A percentile compares a stretch with the other conserved stretches of the same genome.
These are phyloP conservation scores for Lecanicillium sp. DNA, from an alignment of 2,329 filamentous ascomycete species.

Conservation along the genomic window DNA sequence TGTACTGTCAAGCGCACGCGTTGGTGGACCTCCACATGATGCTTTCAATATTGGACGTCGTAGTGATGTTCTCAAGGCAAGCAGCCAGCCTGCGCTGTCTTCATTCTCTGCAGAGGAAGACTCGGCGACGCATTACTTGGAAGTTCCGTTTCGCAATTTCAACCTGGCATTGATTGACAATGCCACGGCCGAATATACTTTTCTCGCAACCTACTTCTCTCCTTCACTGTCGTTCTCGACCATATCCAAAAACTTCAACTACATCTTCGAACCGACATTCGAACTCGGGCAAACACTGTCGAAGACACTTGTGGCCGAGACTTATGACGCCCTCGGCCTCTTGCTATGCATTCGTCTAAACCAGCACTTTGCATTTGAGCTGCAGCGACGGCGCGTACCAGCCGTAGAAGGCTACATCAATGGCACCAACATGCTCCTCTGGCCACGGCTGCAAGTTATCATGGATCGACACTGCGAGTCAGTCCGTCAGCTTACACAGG, in stretches of 20 bases:
- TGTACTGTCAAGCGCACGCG: conserved; percentile 39
- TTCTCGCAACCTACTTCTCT: conserved; percentile 83
- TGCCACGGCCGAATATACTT: conserved; percentile 88
- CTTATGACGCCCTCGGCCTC: conserved; percentile 77
- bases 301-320: conserved; percentile 65
- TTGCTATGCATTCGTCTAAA: conserved; percentile 89
- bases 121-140: conserved; percentile 74
- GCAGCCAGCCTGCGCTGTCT: conserved; percentile 67
- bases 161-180: conserved; percentile 93
- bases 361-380: conserved; percentile 87
- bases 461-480: conserved; percentile 93
- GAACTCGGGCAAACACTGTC: conserved; percentile 71
- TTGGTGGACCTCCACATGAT: conserved; percentile 60
- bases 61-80: conserved; percentile 69
- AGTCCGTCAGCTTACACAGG: conserved; percentile 54
- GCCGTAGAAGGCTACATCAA: conserved; percentile 89
- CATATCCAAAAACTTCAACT: conserved; percentile 74
- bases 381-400: conserved; percentile 85
- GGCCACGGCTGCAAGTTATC: conserved; percentile 89
- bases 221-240: conserved; percentile 65
- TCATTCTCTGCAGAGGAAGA: conserved; percentile 91
- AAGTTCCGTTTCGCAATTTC: conserved; percentile 87
- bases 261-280: conserved; percentile 87
- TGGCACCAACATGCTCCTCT: conserved; percentile 88
- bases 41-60: conserved; percentile 83